Percentiles rank a stretch among this genome's conserved stretches.
phyloP scores from a whole-genome alignment of 148 eudicot genomes.

The Fagopyrum esculentum region DNA sequence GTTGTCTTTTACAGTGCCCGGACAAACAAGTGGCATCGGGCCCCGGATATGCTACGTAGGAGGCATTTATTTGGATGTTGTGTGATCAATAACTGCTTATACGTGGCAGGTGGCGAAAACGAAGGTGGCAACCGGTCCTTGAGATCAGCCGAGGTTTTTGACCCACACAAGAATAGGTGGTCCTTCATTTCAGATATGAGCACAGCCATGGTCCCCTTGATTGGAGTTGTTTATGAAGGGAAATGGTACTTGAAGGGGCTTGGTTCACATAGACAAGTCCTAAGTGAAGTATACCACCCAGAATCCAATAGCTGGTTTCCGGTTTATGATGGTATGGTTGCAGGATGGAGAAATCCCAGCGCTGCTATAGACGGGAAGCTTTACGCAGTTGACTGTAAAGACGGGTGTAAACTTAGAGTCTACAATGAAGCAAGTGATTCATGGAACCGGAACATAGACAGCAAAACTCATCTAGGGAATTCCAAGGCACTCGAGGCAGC shows the following conservation, averaged over 20 bases:
- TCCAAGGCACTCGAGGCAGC: constrained; percentile 78
- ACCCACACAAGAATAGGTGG: constrained; percentile 81
- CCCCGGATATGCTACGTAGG: constrained; percentile 85
- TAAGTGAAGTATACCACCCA: constrained; percentile 78
- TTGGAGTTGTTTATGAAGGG: constrained; percentile 79
- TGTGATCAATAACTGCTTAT: constrained; percentile 86
- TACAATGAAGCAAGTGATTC: constrained; percentile 66
- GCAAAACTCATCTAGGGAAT: constrained; percentile 69
- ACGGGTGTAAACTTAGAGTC: constrained; percentile 75
- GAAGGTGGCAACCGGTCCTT: constrained; percentile 67
- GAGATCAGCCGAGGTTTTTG: constrained; percentile 82
- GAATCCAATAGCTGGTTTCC: constrained; percentile 60
- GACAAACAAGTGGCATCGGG: constrained; percentile 93
- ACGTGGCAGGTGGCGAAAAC: constrained; percentile 89
- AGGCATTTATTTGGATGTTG: constrained; percentile 86
- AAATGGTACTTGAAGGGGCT: constrained; percentile 91
- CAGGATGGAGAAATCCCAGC: constrained; percentile 90
- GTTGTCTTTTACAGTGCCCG: constrained; percentile 84
- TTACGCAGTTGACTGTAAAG: constrained; percentile 82
- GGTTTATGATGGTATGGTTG: constrained; percentile 72
- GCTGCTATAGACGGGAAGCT: constrained; percentile 54
- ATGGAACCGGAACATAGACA: constrained; percentile 74
- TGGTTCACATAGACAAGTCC: constrained; percentile 71
- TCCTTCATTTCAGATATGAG: constrained; percentile 80
- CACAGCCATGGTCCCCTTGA: constrained; percentile 82